Percentiles rank a stretch among this genome's conserved stretches.
Evolutionary conservation across 164 flowering plant species (phyloP).

Genomic region (Kalanchoe fedtschenkoi): DNA sequence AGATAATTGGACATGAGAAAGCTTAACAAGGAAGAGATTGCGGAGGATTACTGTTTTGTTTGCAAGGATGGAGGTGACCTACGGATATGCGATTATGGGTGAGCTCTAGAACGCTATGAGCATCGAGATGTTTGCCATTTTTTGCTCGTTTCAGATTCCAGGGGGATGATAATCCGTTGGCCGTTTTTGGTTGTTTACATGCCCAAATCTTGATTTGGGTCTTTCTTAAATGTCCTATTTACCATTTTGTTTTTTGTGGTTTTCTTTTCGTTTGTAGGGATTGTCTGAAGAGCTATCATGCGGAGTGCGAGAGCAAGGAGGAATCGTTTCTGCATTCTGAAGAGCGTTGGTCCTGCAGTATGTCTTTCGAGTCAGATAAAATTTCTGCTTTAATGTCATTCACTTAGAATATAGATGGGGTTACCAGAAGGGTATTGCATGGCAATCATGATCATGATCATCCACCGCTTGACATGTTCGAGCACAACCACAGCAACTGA

Average conservation of each 20-base stretch:
- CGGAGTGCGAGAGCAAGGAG: slow-evolving; percentile 50
- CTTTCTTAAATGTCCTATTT: background rate
- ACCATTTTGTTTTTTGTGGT: background rate
- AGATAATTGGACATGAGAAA: background rate
- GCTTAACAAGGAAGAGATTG: slow-evolving; percentile 19
- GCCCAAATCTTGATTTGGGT: background rate
- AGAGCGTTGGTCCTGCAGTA: slow-evolving; percentile 54
- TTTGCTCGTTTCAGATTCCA: background rate
- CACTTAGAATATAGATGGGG: background rate
- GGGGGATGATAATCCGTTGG: too few relatives aligned
- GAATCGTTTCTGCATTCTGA: slow-evolving; percentile 21
- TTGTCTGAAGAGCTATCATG: slow-evolving; percentile 63
- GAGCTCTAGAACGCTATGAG: slow-evolving; percentile 7
- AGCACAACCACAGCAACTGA: background rate
- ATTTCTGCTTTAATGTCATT: background rate
- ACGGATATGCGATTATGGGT: slow-evolving; percentile 43
- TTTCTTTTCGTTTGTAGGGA: slow-evolving; percentile 22
- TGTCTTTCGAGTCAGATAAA: slow-evolving; percentile 11
- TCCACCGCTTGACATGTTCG: background rate
- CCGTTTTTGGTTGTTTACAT: background rate
- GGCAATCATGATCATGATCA: background rate
- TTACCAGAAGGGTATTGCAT: background rate
- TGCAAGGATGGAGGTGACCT: slow-evolving; percentile 64
- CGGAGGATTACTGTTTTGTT: slow-evolving; percentile 51
- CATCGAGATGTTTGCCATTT: too few relatives aligned